Base-by-base conservation (phyloP, 768 basidiomycete genomes). In the Strobilomyces dryophilus region DNA sequence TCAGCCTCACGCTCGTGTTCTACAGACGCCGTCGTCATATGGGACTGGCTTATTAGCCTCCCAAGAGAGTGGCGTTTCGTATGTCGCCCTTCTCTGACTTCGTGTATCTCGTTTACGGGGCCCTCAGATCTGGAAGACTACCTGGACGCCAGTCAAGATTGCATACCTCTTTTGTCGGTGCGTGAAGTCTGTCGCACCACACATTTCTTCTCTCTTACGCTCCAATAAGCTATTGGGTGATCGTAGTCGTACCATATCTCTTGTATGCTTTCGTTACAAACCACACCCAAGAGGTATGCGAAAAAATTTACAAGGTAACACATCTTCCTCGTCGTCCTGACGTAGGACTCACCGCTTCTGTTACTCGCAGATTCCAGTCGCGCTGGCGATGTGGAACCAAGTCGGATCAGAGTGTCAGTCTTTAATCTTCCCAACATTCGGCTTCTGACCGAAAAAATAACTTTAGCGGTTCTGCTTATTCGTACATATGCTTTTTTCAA, bases 401-500 rank as follows among this genome's bases (percentile, higher is more conserved):
- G 87, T 89, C 50, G 84, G 85, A 42, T 87, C 87, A 44, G 86
- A 90, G 73, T 83, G 86, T 84, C 56, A 55, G 76, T 71, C 47
- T 15, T 36, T 40, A 24, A 32, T 42, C 44, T 18, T 27, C 31
- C 14, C 6, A 5, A 2, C 18, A 11, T 29, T 31, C 46, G 15
- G 8, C 18, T 41, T 12, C 49, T 60, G 26, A 63, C 43, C 31
- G 55, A 35, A 29, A 31, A 50, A 39, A 60, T 52, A 7, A 52
- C 4, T 49, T 18, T 59, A 88, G 85, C 83, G 56, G 86, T 91
- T 49, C 79, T 91, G 46, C 79, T 91, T 58, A 91, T 91, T 54
- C 82, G 89, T 56, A 91, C 89, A 40, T 91, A 89, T 61, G 89
- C 89, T 4, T 91, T 91, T 71, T 90, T 90, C 76, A 89, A 88